A percentile compares a stretch with the other conserved stretches of the same genome.
phyloP scores from a whole-genome alignment of 192 early-diverging fungal species.

The Glomus cerebriforme region DNA sequence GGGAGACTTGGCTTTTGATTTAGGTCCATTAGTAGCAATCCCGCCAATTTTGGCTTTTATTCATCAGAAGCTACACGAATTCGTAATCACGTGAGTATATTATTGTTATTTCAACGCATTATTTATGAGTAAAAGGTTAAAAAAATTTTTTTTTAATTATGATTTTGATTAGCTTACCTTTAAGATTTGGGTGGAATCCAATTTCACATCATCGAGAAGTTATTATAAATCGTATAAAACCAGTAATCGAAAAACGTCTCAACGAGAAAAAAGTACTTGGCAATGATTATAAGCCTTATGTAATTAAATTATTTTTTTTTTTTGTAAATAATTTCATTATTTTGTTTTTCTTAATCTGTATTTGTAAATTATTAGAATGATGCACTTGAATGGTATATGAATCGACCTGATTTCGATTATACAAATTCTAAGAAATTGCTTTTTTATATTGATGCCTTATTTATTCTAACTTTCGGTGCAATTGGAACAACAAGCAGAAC shows the following conservation, averaged over 20 bases:
- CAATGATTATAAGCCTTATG: neutral
- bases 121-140: neutral
- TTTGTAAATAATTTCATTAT: neutral
- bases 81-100: neutral
- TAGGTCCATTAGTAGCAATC: neutral
- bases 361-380: neutral
- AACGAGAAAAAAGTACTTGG: neutral
- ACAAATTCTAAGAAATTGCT: neutral
- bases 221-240: neutral
- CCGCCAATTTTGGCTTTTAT: neutral
- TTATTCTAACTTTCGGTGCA: neutral
- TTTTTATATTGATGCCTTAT: neutral
- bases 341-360: neutral
- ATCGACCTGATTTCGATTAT: neutral
- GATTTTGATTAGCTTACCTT: neutral
- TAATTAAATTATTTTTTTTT: neutral
- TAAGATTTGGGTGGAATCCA: neutral
- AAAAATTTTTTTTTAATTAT: neutral
- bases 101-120: too few species aligned
- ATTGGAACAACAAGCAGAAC: neutral
- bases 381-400: neutral
- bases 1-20: neutral
- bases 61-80: neutral
- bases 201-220: neutral
- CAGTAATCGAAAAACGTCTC: constrained; percentile 2